A percentile compares a stretch with the other conserved stretches of the same genome.
These are phyloP conservation scores for Microglena sp. DNA, from an alignment of 139 green algal genomes.

Conservation along the genomic window DNA sequence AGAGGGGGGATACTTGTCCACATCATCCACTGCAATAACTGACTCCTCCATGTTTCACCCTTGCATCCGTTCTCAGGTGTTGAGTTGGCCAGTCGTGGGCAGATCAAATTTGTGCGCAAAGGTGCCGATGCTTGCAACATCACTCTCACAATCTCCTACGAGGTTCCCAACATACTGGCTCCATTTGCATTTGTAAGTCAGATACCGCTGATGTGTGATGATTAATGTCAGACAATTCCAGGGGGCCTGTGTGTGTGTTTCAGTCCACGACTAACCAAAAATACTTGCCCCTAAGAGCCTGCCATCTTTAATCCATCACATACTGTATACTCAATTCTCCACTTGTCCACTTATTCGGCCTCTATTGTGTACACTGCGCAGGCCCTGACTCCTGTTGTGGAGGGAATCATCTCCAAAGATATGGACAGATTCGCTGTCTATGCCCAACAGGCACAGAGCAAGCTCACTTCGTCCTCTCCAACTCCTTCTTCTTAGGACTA, in stretches of 20 bases:
- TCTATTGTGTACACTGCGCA: background rate
- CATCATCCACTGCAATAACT: background rate
- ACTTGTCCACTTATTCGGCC: background rate
- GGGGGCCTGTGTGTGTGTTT: background rate
- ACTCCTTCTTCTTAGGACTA: too few species aligned
- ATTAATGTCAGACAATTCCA: slow-evolving; percentile 9
- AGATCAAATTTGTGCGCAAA: slow-evolving; percentile 61
- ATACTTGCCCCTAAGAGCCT: background rate
- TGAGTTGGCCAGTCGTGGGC: slow-evolving; percentile 60
- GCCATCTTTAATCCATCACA: background rate
- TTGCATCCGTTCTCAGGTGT: slow-evolving; percentile 23
- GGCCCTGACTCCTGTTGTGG: slow-evolving; percentile 69
- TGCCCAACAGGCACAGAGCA: too few species aligned
- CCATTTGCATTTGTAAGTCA: slow-evolving; percentile 64
- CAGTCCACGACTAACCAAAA: background rate
- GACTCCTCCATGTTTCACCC: background rate
- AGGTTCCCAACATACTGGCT: slow-evolving; percentile 64
- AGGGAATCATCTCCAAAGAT: slow-evolving; percentile 57
- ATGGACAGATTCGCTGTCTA: too few species aligned
- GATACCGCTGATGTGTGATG: too few species aligned
- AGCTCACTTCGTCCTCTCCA: too few species aligned
- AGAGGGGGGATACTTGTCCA: too few species aligned
- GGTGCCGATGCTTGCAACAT: slow-evolving; percentile 39
- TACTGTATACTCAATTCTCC: background rate
- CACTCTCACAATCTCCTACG: slow-evolving; percentile 80